Base-by-base conservation (phyloP, 2,329 filamentous ascomycete genomes). In the Grosmannia serpens region DNA sequence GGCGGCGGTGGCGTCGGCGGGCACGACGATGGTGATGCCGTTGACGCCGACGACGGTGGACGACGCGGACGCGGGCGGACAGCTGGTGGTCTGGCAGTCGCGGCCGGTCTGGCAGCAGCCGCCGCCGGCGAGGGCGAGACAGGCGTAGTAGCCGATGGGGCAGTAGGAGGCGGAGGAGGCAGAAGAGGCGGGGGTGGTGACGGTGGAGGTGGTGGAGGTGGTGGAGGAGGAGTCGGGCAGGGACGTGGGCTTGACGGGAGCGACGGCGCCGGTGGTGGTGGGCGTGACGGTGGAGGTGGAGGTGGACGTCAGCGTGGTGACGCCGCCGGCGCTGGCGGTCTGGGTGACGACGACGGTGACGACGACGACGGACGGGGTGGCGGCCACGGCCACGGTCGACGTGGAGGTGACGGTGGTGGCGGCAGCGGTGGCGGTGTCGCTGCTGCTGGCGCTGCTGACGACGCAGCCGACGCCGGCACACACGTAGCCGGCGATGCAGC, bases 81-180 rank as follows among this genome's bases (percentile, higher is more conserved):
- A 97, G 8, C 86, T 88, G 0, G 87, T 88, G 0, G 85, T 87
- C 60, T 87, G 82, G 72, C 92, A 97, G 72, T 95, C 82, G 24
- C 91, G 83, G 2, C 90, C 91, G 0, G 89, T 91, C 59, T 88
- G 87, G 73, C 92, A 97, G 74, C 92, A 97, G 2, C 81, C 81
- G 24, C 90, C 90, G 17, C 88, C 90, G 60, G 91, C 89, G 60
- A 85, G 84, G 2, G 92, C 92, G 2, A 86, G 82, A 71, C 92
- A 97, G 55, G 89, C 86, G 71, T 97, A 97, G 76, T 91, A 97
- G 2, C 91, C 91, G 0, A 86, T 91, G 0, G 92, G 92, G 65
- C 92, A 97, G 65, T 79, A 76, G 35, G 71, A 71, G 46, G 51
- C 66, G 62, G 53, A 65, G 1, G 73, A 73, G 56, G 69, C 64